Base-by-base conservation (phyloP, 139 green algal genomes). In the Yamagishiella unicocca region DNA sequence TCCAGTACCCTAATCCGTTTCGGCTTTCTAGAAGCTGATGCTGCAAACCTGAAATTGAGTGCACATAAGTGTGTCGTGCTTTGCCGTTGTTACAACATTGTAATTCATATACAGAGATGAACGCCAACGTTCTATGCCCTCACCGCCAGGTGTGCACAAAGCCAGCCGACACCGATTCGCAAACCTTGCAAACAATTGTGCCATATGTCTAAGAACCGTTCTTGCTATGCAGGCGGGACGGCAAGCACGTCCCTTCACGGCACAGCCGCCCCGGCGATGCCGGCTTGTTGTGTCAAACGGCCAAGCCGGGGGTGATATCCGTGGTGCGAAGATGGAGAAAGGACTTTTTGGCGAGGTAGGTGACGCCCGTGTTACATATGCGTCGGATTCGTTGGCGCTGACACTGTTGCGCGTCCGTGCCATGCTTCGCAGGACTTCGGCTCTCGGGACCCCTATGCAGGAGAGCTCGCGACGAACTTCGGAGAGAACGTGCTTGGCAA, bases 391-490 rank as follows among this genome's bases (percentile, higher is more conserved):
- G n/a, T n/a, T n/a, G n/a, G n/a, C n/a, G n/a, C n/a, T n/a, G n/a
- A n/a, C n/a, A n/a, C n/a, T n/a, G n/a, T 27, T 71, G 62, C 62
- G 19, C 50, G 10, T 24, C 50, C 50, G 10, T 58, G 14, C 14
- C 50, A 58, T 71, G 7, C 62, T 46, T 74, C 19, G 58, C 88
- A 97, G 93, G 91, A 98, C 72, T 96, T 97, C 89, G 97, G 97
- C 37, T 96, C 97, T 1, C 92, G 97, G 35, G 97, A 98, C 87
- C 93, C 97, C 0, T 94, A 84, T 25, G 91, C 95, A 0, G 97
- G 88, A 4, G 97, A 99, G 91, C 35, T 99, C 33, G 97, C 85
- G 25, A 96, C 87, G 53, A 95, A 96, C 82, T 99, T 99, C 82
- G 89, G 87, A 0, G 94, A 96, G n/a, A 95, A 94, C 43, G 90